phyloP scores from a whole-genome alignment of 169 alveolate species.

The Plasmodium fragile region DNA sequence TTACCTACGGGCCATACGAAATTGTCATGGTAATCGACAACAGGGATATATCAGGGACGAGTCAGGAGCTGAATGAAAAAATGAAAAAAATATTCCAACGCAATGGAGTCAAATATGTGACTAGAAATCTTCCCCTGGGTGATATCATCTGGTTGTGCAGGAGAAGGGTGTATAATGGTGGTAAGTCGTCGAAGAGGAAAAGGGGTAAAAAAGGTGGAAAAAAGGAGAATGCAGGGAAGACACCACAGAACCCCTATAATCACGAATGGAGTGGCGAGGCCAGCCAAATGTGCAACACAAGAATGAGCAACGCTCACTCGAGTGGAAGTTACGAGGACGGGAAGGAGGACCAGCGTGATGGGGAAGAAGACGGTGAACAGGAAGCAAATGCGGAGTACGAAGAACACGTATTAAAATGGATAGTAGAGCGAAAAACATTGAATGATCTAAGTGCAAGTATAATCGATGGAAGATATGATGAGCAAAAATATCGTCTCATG shows the following conservation, averaged over 20 bases:
- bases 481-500: slow-evolving; percentile 87
- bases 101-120: slow-evolving; percentile 45
- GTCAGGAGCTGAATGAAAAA: slow-evolving; percentile 76
- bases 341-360: background rate
- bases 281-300: background rate
- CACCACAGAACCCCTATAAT: background rate
- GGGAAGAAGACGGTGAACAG: slow-evolving; percentile 19
- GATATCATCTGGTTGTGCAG: slow-evolving; percentile 86
- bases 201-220: background rate
- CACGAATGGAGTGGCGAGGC: background rate
- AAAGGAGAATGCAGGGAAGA: background rate
- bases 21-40: slow-evolving; percentile 84
- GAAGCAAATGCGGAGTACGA: slow-evolving; percentile 78
- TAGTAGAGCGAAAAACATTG: slow-evolving; percentile 88
- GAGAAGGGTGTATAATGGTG: slow-evolving; percentile 30
- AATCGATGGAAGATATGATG: slow-evolving; percentile 89
- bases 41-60: slow-evolving; percentile 81
- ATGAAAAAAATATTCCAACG: slow-evolving; percentile 73
- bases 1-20: slow-evolving; percentile 74
- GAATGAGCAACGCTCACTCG: background rate
- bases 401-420: slow-evolving; percentile 87
- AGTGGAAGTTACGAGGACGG: background rate
- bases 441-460: slow-evolving; percentile 88
- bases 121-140: slow-evolving; percentile 85
- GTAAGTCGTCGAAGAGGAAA: background rate